These are phyloP conservation scores for Rutidosis leptorrhynchoides DNA, from an alignment of 129 eudicot species.

Conservation along the genomic window DNA sequence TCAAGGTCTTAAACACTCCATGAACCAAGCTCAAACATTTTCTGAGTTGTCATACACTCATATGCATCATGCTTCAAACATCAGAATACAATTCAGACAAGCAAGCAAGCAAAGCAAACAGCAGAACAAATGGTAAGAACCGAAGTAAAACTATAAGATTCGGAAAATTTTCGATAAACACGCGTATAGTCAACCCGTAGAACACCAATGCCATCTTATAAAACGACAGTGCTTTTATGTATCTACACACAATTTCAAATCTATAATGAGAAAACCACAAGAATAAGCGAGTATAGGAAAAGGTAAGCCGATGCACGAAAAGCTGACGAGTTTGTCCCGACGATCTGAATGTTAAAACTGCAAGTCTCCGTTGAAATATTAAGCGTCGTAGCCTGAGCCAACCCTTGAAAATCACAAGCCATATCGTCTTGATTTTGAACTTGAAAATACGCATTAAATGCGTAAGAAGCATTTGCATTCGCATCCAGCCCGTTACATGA, in stretches of 20 bases:
- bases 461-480: conserved; percentile 57
- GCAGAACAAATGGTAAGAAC: background rate
- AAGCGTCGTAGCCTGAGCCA: conserved; percentile 40
- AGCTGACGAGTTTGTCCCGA: conserved; percentile 25
- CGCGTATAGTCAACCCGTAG: conserved; percentile 18
- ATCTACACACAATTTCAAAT: conserved; percentile 20
- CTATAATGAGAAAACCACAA: conserved; percentile 28
- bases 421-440: conserved; percentile 38
- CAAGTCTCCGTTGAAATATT: conserved; percentile 54
- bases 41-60: background rate
- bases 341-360: conserved; percentile 51
- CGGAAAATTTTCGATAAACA: conserved; percentile 6
- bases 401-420: conserved; percentile 55
- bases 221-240: conserved; percentile 24
- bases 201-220: conserved; percentile 16
- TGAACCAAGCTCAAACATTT: background rate
- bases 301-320: conserved; percentile 20
- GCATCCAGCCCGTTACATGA: conserved; percentile 63
- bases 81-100: background rate
- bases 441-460: conserved; percentile 59
- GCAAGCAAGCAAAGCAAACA: conserved; percentile 1
- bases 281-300: conserved; percentile 18
- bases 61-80: background rate
- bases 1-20: background rate
- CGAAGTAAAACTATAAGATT: background rate